Conservation (phyloP, 2,329 filamentous ascomycete species). For the Sporothrix inflata region DNA sequence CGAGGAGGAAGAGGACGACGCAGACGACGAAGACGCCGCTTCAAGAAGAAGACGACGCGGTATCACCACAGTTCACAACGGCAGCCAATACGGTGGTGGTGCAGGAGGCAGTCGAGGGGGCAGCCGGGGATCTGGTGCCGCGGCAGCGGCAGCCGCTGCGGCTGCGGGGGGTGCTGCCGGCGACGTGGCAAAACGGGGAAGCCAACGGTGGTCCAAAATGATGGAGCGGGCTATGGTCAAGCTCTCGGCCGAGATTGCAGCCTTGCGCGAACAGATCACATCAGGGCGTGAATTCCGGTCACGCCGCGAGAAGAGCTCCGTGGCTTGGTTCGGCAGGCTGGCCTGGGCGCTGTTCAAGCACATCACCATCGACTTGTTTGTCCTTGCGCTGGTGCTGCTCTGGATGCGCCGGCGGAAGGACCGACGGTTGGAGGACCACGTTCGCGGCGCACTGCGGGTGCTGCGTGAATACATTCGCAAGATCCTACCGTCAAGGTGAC, state of each 20-base stretch:
- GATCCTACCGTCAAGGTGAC: conserved; percentile 61
- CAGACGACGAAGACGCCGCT: conserved; percentile 45
- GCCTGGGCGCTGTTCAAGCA: conserved; percentile 74
- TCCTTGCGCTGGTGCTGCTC: conserved; percentile 67
- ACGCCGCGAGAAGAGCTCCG: conserved; percentile 64
- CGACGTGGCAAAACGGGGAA: conserved; percentile 42
- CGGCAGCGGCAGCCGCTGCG: not conserved
- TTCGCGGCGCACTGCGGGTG: conserved; percentile 64
- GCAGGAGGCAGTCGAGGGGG: not conserved
- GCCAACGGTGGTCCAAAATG: conserved; percentile 67
- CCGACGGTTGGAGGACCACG: conserved; percentile 71
- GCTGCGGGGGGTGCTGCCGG: not conserved
- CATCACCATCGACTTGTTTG: conserved; percentile 68
- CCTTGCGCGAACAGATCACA: conserved; percentile 87
- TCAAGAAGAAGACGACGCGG: conserved; percentile 45
- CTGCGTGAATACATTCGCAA: conserved; percentile 62
- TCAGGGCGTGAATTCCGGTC: conserved; percentile 72
- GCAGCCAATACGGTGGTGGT: not conserved
- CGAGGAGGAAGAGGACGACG: conserved; percentile 47
- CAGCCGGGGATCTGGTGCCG: not conserved
- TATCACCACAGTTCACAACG: not conserved
- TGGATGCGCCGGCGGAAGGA: conserved; percentile 76
- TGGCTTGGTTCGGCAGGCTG: conserved; percentile 72
- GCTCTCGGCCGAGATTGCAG: conserved; percentile 90
- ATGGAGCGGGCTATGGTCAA: conserved; percentile 86